A percentile compares a stretch with the other conserved stretches of the same genome.
phyloP scores from a whole-genome alignment of 148 eudicot genomes.

The Amaranthus hypochondriacus region DNA sequence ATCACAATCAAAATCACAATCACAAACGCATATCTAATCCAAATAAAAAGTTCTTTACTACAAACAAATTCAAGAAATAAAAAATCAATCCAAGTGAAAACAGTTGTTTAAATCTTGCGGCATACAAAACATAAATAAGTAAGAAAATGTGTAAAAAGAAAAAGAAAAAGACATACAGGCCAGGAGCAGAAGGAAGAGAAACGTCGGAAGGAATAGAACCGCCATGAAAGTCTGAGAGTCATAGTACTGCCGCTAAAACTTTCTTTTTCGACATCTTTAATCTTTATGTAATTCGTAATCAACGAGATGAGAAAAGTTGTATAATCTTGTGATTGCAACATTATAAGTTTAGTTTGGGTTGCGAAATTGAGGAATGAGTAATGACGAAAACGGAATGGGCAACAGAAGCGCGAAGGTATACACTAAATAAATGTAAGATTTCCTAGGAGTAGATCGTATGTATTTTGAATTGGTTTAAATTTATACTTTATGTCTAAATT shows the following conservation, averaged over 20 bases:
- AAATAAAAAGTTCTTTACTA: not conserved
- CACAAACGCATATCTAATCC: conserved; percentile 1
- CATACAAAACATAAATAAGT: not conserved
- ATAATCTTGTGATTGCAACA: too few species aligned
- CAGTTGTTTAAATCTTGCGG: conserved; percentile 1
- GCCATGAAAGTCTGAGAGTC: conserved; percentile 97
- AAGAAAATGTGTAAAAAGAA: too few species aligned
- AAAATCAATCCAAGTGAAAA: not conserved
- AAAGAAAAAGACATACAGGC: conserved; percentile 50
- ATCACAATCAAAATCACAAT: conserved; percentile 17
- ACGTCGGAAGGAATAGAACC: conserved; percentile 96
- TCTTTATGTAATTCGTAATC: not conserved
- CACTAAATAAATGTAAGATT: too few species aligned
- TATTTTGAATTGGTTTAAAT: too few species aligned
- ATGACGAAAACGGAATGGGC: too few species aligned
- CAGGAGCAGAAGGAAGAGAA: conserved; percentile 95
- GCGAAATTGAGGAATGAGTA: not conserved
- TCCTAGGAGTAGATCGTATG: too few species aligned
- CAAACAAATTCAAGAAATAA: too few species aligned
- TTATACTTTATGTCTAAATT: too few species aligned
- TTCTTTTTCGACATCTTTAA: conserved; percentile 79
- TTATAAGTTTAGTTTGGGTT: not conserved
- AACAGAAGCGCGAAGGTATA: too few species aligned
- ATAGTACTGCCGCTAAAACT: conserved; percentile 46
- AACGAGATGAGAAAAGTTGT: too few species aligned